Base-by-base conservation (phyloP, 495 filamentous ascomycete species). In the Trichocladium uniseriatum region DNA sequence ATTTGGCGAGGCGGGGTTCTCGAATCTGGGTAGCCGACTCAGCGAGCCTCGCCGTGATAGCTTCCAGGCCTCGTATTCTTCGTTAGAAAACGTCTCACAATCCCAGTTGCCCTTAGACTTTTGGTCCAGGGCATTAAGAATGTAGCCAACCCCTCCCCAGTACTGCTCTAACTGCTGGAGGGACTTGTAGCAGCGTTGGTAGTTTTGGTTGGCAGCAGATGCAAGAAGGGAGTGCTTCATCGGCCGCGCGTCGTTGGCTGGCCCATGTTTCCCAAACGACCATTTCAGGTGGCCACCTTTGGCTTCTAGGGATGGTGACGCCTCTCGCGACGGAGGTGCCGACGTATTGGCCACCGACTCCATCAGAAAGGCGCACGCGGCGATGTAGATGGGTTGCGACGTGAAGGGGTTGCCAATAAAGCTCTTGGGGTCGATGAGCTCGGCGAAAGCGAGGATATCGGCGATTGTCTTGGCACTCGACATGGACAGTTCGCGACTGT, bases 391-490 rank as follows among this genome's bases (percentile, higher is more conserved):
- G 10, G 87, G 87, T 64, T 94, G 87, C 24, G 83, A 88, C 2
- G 84, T 94, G 48, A 94, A 94, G 1, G 87, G 87, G 48, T 90
- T 91, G 9, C 85, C 85, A 42, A 86, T 83, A 51, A 87, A 83
- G 52, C 86, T 86, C 65, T 82, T 83, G 2, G 82, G 81, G 63
- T 89, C 85, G 35, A 88, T 80, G 4, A 87, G 64, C 56, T 90
- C 86, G 0, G 85, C 81, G 55, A 89, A 89, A 4, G 79, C 80
- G 5, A 89, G 69, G 38, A 94, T 90, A 61, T 94, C 84, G 27
- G 85, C 85, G 51, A 94, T 89, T 0, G 87, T 89, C 68, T 90
- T 91, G 43, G 87, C 87, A 24, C 86, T 90, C 0, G 84, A 89
- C 83, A 89, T 89, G 21, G 84, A 86, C 14, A 91, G 67, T 63